Evolutionary conservation across 2,329 filamentous ascomycete genomes (phyloP).

Genomic region (Claviceps purpurea): DNA sequence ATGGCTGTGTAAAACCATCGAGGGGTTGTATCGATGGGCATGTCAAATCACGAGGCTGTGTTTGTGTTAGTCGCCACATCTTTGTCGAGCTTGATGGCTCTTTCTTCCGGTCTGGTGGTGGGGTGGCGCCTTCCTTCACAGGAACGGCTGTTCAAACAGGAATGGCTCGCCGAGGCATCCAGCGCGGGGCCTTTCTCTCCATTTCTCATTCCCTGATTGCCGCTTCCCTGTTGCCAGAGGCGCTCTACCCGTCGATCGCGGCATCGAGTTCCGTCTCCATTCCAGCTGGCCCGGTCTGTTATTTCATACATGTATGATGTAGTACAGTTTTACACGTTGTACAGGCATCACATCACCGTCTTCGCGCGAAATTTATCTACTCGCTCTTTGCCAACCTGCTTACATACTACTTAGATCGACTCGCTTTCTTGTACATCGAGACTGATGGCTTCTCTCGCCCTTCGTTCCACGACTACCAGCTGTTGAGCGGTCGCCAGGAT

Average conservation of each 20-base stretch:
- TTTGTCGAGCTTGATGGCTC: not conserved
- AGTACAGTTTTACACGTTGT: too few species aligned
- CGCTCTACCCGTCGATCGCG: not conserved
- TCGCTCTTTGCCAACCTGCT: not conserved
- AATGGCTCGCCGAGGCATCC: not conserved
- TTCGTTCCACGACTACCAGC: not conserved
- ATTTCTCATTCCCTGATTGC: not conserved
- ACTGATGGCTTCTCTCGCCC: not conserved
- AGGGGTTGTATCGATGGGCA: too few species aligned
- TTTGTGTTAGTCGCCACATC: not conserved
- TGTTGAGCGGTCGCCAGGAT: not conserved
- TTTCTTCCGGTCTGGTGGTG: not conserved
- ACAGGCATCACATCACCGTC: not conserved
- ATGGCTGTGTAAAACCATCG: too few species aligned
- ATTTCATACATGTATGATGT: too few species aligned
- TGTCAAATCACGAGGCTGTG: too few species aligned
- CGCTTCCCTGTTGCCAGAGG: not conserved
- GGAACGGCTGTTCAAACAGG: constrained; percentile 1
- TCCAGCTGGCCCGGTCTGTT: not conserved
- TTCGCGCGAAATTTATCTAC: not conserved
- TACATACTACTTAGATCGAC: not conserved
- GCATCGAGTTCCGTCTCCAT: not conserved
- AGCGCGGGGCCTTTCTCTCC: not conserved
- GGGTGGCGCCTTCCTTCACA: constrained; percentile 3
- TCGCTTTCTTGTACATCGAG: not conserved